Evolutionary conservation across 2,329 filamentous ascomycete species (phyloP), one percentile per base, ranked within the genome.

Genomic region (Lasiodiplodia theobromae): DNA sequence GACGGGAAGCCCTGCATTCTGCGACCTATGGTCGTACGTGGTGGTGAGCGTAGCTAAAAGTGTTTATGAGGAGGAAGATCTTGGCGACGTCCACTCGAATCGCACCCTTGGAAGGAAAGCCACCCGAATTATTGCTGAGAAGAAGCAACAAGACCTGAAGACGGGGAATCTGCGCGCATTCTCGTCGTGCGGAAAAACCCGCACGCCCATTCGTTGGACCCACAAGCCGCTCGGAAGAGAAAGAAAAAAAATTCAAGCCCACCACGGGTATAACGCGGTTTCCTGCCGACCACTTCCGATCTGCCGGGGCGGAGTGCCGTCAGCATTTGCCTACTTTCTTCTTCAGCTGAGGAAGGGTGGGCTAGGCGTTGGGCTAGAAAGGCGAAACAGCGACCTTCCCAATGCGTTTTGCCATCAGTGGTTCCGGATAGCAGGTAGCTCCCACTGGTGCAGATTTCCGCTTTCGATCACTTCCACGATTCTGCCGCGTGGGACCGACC

Each of bases 21-120:
- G 47, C 47, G 34, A 54, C 53, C 69, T 69, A 18, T 70, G 69
- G 62, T 70, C 69, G 69, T 68, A 68, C 62, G 69, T 70, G 69
- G 44, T 8, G 49, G 49, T 31, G 3, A 2, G 1, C 1, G 2
- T 62, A 11, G 57, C 23, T 49, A 16, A 11, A 2, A 40, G 4
- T 6, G 23, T 34, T 49, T 37, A 62, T 31, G 23, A 62, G 31
- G 40, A 21, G 21, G 8, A 8, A 2, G 7, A 8, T 34, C 31
- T n/a, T 16, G 21, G 4, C 10, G 21, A 16, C 18, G 2, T 31
- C 11, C 2, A 6, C 10, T 21, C 5, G n/a, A 12, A 14, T n/a
- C 34, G 37, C 37, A 14, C 28, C 23, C 11, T 7, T 14, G 6
- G 14, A 3, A n/a, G n/a, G 8, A 57, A 40, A 38, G 28, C n/a